Evolutionary conservation across 345 rosid species (phyloP), one percentile per base, ranked within the genome.

Genomic region (Clarkia xantiana): DNA sequence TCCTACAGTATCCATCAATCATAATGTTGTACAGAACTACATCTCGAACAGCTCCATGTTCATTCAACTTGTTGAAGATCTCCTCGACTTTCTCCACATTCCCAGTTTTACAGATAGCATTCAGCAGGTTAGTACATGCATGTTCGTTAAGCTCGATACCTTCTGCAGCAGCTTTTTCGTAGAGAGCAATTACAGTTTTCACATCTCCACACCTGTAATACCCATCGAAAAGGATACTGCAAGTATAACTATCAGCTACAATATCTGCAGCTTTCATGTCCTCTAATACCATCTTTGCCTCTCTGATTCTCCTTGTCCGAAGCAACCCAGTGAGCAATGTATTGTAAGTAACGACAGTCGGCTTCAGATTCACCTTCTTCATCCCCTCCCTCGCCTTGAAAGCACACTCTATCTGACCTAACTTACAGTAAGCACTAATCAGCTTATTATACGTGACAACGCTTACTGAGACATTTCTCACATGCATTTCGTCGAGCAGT

Each of bases 231-330:
- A 81, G 61, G 40, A 76, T 68, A 53, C 80, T 66, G 7, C 60
- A 74, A 10, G 95, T 84, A 59, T 67, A 80, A 14, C 67, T 72
- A 69, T 84, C 95, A 13, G 81, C 76, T 44, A 59, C 56, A 54
- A 80, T 75, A n/a, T 89, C 97, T 18, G 14, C 62, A 40, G 49
- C 70, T 66, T 76, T 60, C 86, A 89, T 82, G 66, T 85, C 95
- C 45, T 73, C 25, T 22, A 72, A 57, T 47, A 84, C 50, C 40
- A n/a, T 44, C 58, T 61, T 71, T 0, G 84, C 86, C 49, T 74
- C 87, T 16, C 68, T 78, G 74, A 74, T 81, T 70, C 68, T 76
- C 61, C 47, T 57, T 6, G 74, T 70, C 62, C 67, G 72, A 41
- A 80, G 80, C 59, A 84, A 62, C 12, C 86, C 95, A 23, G 62